These are phyloP conservation scores for Aspergillus panamensis DNA, from an alignment of 495 filamentous ascomycete species.

Conservation along the genomic window DNA sequence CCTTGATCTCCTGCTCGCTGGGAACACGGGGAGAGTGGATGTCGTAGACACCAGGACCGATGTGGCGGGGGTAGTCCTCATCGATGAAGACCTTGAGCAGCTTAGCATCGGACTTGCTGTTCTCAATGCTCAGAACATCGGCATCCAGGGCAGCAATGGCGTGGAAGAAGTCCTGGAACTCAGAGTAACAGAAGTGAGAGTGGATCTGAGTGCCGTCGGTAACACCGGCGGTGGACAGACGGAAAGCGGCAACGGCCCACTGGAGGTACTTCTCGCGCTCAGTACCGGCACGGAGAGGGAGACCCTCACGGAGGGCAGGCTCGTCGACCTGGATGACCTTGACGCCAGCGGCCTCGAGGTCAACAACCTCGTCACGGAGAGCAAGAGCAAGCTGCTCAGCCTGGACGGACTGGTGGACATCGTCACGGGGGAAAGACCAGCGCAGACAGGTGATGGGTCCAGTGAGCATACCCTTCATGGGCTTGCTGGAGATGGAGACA, in stretches of 20 bases:
- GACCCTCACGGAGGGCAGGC: conserved; percentile 98
- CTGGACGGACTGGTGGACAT: conserved; percentile 97
- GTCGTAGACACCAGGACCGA: conserved; percentile 99
- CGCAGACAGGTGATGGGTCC: conserved; percentile 97
- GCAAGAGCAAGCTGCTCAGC: conserved; percentile 97
- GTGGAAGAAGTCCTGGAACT: conserved; percentile 99
- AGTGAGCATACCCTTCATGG: conserved; percentile 99
- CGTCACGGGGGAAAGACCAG: conserved; percentile 99
- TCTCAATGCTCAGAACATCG: conserved; percentile 98
- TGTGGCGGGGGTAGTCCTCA: conserved; percentile 92
- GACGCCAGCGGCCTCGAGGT: conserved; percentile 93
- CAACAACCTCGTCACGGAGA: conserved; percentile 95
- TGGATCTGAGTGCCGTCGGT: conserved; percentile 95
- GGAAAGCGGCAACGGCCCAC: conserved; percentile 97
- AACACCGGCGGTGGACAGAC: conserved; percentile 86
- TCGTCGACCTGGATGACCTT: conserved; percentile 98
- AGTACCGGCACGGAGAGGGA: conserved; percentile 84
- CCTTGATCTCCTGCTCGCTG: conserved; percentile 93
- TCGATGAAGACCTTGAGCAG: conserved; percentile 97
- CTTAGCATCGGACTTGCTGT: conserved; percentile 99
- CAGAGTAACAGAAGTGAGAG: conserved; percentile 99
- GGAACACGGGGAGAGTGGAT: conserved; percentile 99
- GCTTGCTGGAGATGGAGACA: conserved; percentile 91
- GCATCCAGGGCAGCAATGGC: conserved; percentile 97
- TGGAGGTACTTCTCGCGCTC: conserved; percentile 93